These are phyloP conservation scores for Botryosphaeria dothidea DNA, from an alignment of 2,329 filamentous ascomycete genomes.

Conservation along the genomic window DNA sequence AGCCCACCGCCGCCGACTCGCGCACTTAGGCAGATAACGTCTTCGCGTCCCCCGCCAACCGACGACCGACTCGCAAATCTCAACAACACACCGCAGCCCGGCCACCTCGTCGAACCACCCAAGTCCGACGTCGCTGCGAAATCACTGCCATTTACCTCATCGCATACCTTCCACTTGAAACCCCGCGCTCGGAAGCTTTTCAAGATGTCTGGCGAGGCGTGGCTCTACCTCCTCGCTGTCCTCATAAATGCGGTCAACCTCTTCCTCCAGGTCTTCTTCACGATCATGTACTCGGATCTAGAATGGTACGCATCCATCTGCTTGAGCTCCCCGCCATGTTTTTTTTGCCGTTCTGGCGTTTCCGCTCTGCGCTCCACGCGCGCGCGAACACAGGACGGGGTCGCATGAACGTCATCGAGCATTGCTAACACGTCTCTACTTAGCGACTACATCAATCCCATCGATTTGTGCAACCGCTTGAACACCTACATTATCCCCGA, in stretches of 20 bases:
- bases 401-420: neutral
- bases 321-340: neutral
- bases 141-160: neutral
- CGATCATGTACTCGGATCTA: constrained; percentile 99
- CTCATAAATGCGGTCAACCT: constrained; percentile 99
- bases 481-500: constrained; percentile 99
- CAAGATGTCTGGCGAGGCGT: constrained; percentile 95
- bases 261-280: constrained; percentile 99
- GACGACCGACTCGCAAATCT: constrained; percentile 17
- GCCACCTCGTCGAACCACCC: neutral
- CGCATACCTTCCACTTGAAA: neutral
- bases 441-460: constrained; percentile 99
- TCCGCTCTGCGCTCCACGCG: neutral
- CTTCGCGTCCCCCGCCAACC: constrained; percentile 20
- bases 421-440: constrained; percentile 8
- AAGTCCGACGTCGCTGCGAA: neutral
- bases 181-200: constrained; percentile 12
- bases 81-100: constrained; percentile 11
- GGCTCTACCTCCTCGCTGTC: constrained; percentile 96
- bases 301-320: constrained; percentile 80
- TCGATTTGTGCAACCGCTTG: constrained; percentile 99
- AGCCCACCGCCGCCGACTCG: constrained; percentile 4
- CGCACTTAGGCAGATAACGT: constrained; percentile 16
- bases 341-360: neutral
- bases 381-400: neutral